Evolutionary conservation across 331 rosid species (phyloP).

Genomic region (Rhamnella rubrinervis): DNA sequence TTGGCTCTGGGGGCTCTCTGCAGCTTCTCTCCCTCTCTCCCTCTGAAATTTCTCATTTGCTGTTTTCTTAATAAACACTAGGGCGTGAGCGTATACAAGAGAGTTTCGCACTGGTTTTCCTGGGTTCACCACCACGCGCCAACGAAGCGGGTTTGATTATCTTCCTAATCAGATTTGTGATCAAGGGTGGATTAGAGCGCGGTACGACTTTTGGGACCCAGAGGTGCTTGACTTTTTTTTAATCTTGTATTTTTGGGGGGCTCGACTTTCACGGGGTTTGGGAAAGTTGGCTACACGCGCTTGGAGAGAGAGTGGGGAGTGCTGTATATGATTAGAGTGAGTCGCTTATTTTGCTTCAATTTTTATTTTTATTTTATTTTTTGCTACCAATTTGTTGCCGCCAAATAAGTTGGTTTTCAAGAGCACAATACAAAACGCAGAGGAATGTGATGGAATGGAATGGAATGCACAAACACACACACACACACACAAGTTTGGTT

Average conservation of each 20-base stretch:
- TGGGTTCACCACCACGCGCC: neutral
- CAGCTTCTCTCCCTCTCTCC: constrained; percentile 21
- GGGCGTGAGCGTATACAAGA: constrained; percentile 44
- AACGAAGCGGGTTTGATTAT: neutral
- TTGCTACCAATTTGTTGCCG: constrained; percentile 52
- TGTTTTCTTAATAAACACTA: constrained; percentile 29
- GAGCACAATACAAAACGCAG: neutral
- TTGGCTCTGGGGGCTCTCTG: constrained; percentile 12
- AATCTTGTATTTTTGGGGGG: neutral
- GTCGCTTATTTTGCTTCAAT: constrained; percentile 5
- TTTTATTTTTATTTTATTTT: constrained; percentile 2
- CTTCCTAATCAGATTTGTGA: neutral
- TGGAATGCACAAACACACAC: neutral
- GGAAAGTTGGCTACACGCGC: constrained; percentile 31
- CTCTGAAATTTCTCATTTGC: constrained; percentile 32
- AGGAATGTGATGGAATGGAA: neutral
- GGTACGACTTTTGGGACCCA: neutral
- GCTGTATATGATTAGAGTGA: neutral
- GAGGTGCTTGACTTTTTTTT: no score
- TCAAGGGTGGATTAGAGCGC: neutral
- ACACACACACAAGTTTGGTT: neutral
- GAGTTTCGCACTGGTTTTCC: constrained; percentile 20
- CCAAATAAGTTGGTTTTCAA: constrained; percentile 49
- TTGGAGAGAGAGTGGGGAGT: neutral
- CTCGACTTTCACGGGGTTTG: neutral